These are phyloP conservation scores for Pestalotiopsis sp. DNA, from an alignment of 2,329 filamentous ascomycete species.

Conservation along the genomic window DNA sequence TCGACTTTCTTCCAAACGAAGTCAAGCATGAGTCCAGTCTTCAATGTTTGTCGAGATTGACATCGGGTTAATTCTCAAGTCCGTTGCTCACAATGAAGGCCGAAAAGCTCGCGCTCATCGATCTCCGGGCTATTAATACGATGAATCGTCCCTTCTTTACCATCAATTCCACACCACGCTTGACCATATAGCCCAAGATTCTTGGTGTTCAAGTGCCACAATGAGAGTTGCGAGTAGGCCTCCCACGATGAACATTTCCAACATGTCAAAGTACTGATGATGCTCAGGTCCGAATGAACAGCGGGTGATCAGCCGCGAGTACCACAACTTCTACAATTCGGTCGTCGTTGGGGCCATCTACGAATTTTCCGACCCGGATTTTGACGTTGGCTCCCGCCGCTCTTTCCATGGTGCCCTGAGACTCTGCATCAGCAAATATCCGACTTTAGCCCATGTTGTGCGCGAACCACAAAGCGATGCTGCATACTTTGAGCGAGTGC, in stretches of 20 bases:
- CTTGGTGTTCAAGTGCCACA: background rate
- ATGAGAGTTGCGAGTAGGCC: slow-evolving; percentile 8
- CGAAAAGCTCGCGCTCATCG: too few species aligned
- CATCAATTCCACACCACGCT: background rate
- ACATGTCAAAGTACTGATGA: background rate
- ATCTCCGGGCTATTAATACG: background rate
- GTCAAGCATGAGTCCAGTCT: background rate
- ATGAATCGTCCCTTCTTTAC: background rate
- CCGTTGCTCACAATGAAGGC: too few species aligned
- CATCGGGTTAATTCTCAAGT: too few species aligned
- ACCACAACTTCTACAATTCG: slow-evolving; percentile 3
- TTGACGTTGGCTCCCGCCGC: background rate
- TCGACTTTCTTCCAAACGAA: background rate
- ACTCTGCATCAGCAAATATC: slow-evolving; percentile 6
- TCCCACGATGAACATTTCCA: background rate
- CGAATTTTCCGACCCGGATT: background rate
- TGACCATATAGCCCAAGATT: background rate
- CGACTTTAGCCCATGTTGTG: slow-evolving; percentile 4
- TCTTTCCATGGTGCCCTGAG: background rate
- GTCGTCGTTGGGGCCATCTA: slow-evolving; percentile 8
- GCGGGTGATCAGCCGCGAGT: slow-evolving; percentile 6
- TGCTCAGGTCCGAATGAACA: slow-evolving; percentile 1
- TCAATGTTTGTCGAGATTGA: too few species aligned
- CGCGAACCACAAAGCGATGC: slow-evolving; percentile 4
- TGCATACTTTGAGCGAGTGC: slow-evolving; percentile 9